Evolutionary conservation across 768 basidiomycete genomes (phyloP), one percentile per base, ranked within the genome.

Genomic region (Serendipita sp.): DNA sequence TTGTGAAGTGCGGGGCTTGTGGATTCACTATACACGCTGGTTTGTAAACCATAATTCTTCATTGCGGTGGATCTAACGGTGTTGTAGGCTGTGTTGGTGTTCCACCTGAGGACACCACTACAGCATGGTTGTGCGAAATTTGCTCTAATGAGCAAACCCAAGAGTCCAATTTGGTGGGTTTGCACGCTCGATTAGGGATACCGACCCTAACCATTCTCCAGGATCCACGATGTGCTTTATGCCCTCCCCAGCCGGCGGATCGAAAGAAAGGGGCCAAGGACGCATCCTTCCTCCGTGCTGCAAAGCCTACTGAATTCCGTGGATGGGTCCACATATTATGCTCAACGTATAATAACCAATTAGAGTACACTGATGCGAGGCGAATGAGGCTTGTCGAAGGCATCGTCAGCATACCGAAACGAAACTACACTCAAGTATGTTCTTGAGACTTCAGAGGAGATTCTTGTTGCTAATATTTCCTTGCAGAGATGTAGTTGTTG

Each of bases 311-410:
- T 0, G 93, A 96, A 75, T 90, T 91, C 8, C 87, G 91, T 72
- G 86, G 87, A 64, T 96, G 93, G 93, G 85, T 84, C 0, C 95
- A 98, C 71, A 78, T 93, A 36, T 74, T 96, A 2, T 98, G 95
- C 75, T 83, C 93, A 2, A 83, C 89, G 0, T 97, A 91, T 75
- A 82, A 84, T 33, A 86, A 86, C 2, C 94, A 97, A 69, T 75
- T 93, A n/a, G 79, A 75, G 3, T 95, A 88, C 72, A 84, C 88
- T 27, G 87, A 94, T 69, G 82, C 89, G 0, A 71, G 76, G 3
- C 80, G 80, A 13, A 76, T 97, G 50, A 83, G 85, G 43, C 74
- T 85, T n/a, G 88, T 88, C 4, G 95, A 98, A 73, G 92, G 91
- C 31, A 78, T 96, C 62, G 88, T 84, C 67, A 81, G 81, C 1